These are phyloP conservation scores for Boletus subparvulus DNA, from an alignment of 768 basidiomycete genomes.

Conservation along the genomic window DNA sequence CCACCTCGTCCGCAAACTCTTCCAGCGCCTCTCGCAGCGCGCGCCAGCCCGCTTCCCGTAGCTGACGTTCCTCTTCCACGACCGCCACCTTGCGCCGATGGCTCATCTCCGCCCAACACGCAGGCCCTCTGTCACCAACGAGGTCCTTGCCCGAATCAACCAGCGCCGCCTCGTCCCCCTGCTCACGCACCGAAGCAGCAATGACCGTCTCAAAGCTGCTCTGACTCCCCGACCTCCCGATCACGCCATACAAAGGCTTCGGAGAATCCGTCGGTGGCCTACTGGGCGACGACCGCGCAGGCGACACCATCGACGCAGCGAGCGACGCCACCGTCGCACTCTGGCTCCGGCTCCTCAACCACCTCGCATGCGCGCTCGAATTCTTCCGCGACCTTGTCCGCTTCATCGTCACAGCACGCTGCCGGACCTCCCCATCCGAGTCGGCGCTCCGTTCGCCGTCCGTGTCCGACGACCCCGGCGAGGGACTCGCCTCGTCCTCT, in stretches of 20 bases:
- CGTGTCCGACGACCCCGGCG: slow-evolving; percentile 59
- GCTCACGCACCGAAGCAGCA: slow-evolving; percentile 48
- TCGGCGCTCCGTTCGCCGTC: slow-evolving; percentile 48
- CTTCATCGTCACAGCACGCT: slow-evolving; percentile 1
- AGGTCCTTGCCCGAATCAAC: slow-evolving; percentile 20
- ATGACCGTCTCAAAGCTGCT: slow-evolving; percentile 75
- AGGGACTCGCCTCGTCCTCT: slow-evolving; percentile 54
- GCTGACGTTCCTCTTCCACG: slow-evolving; percentile 47
- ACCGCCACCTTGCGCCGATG: slow-evolving; percentile 27
- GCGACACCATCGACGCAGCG: slow-evolving; percentile 38
- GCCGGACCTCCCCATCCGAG: slow-evolving; percentile 11
- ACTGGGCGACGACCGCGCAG: slow-evolving; percentile 15
- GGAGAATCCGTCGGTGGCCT: slow-evolving; percentile 12
- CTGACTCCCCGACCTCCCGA: slow-evolving; percentile 52
- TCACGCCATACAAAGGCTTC: slow-evolving; percentile 7
- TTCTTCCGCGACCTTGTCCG: slow-evolving; percentile 33
- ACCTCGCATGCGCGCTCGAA: slow-evolving; percentile 18
- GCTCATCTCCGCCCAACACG: slow-evolving; percentile 30
- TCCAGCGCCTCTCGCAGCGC: slow-evolving; percentile 57
- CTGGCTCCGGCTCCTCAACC: slow-evolving; percentile 47
- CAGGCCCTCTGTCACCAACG: slow-evolving; percentile 30
- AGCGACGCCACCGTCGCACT: slow-evolving; percentile 69
- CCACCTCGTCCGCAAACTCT: slow-evolving; percentile 60
- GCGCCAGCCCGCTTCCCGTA: slow-evolving; percentile 57
- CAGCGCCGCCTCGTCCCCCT: slow-evolving; percentile 28